Conservation (phyloP, 1,139 yeast genomes). For the Blastobotrys malaysiensis region DNA sequence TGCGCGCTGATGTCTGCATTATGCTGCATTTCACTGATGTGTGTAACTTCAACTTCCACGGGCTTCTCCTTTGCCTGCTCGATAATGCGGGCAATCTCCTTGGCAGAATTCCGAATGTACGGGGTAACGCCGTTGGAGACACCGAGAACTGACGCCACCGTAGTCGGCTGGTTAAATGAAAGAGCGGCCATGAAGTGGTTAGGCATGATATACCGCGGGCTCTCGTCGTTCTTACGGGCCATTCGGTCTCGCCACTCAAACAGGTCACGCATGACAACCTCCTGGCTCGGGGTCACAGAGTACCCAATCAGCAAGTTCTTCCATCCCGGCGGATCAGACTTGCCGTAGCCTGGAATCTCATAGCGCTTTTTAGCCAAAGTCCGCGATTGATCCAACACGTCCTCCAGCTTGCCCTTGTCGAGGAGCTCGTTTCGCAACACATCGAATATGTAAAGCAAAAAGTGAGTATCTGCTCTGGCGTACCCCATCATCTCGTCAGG, state of each 20-base stretch:
- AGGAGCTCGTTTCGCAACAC: slow-evolving; percentile 61
- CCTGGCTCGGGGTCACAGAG: slow-evolving; percentile 53
- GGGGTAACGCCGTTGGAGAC: slow-evolving; percentile 49
- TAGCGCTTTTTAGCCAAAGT: slow-evolving; percentile 77
- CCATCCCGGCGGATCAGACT: slow-evolving; percentile 25
- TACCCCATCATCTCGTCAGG: slow-evolving; percentile 71
- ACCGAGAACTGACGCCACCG: slow-evolving; percentile 51
- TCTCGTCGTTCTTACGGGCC: slow-evolving; percentile 79
- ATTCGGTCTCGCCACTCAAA: slow-evolving; percentile 77
- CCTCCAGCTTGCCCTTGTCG: slow-evolving; percentile 45
- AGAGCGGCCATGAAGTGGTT: slow-evolving; percentile 68
- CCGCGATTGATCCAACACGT: slow-evolving; percentile 73
- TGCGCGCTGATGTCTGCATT: slow-evolving; percentile 8
- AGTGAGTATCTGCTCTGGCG: slow-evolving; percentile 96
- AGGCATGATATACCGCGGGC: slow-evolving; percentile 76
- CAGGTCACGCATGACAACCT: slow-evolving; percentile 53
- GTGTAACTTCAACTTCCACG: slow-evolving; percentile 6
- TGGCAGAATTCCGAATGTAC: slow-evolving; percentile 52
- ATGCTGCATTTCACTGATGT: slow-evolving; percentile 1
- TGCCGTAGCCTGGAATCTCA: slow-evolving; percentile 43
- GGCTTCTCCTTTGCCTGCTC: slow-evolving; percentile 18
- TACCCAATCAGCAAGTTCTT: slow-evolving; percentile 51
- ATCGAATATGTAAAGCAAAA: slow-evolving; percentile 74
- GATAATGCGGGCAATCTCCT: slow-evolving; percentile 53
- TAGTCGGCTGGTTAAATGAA: slow-evolving; percentile 53